A percentile compares a stretch with the other conserved stretches of the same genome.
These are phyloP conservation scores for Epichloe festucae DNA, from an alignment of 2,329 filamentous ascomycete genomes.

Conservation along the genomic window DNA sequence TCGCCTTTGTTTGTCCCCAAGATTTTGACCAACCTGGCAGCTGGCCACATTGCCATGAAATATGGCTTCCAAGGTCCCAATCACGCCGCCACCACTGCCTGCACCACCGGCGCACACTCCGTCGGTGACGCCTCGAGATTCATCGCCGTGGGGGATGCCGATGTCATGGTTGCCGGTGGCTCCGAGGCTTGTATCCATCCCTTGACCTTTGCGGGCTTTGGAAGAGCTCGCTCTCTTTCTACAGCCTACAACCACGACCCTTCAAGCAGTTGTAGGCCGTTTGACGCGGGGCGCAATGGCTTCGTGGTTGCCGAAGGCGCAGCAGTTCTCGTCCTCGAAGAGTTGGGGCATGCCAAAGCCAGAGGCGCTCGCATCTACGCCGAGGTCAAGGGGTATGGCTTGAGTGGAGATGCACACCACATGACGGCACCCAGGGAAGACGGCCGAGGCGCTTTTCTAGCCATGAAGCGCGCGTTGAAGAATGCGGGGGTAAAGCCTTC, in stretches of 20 bases:
- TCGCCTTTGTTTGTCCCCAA: constrained; percentile 89
- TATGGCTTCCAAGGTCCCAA: constrained; percentile 85
- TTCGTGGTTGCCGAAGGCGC: constrained; percentile 93
- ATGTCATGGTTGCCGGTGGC: constrained; percentile 94
- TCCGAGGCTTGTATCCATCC: constrained; percentile 94
- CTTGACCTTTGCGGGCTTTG: constrained; percentile 82
- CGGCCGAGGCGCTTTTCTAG: constrained; percentile 66
- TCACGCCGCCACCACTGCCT: constrained; percentile 85
- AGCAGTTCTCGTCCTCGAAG: constrained; percentile 77
- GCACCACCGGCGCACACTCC: constrained; percentile 89
- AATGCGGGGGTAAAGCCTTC: constrained; percentile 56
- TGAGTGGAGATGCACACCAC: constrained; percentile 82
- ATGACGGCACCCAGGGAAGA: constrained; percentile 82
- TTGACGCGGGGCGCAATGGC: constrained; percentile 65
- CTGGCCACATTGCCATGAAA: constrained; percentile 88
- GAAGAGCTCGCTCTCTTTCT: constrained; percentile 72
- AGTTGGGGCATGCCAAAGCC: constrained; percentile 71
- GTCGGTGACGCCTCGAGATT: constrained; percentile 90
- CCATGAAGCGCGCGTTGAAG: constrained; percentile 74
- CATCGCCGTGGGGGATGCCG: constrained; percentile 74
- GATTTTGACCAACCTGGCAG: constrained; percentile 86
- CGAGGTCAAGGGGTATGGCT: constrained; percentile 78
- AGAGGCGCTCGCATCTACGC: constrained; percentile 77
- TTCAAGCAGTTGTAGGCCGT: constrained; percentile 63
- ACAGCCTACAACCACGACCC: constrained; percentile 69